A percentile compares a stretch with the other conserved stretches of the same genome.
These are phyloP conservation scores for Vigna angularis DNA, from an alignment of 306 rosid genomes.

Conservation along the genomic window DNA sequence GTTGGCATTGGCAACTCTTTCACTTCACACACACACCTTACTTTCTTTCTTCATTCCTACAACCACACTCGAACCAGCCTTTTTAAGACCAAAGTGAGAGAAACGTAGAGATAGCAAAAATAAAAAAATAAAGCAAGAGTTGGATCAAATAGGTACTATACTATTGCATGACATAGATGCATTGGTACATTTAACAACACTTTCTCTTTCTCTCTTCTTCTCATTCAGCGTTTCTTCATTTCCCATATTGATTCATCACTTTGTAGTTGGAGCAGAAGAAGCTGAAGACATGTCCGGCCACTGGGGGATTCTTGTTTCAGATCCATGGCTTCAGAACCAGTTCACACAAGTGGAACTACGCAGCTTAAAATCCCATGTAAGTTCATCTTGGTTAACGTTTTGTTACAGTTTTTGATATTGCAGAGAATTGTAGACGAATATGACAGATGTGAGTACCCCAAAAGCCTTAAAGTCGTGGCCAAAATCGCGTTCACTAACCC, in stretches of 20 bases:
- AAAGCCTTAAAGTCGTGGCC: not conserved
- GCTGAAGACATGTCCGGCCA: constrained; percentile 68
- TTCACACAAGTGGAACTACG: constrained; percentile 99
- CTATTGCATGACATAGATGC: constrained; percentile 1
- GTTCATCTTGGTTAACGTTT: constrained; percentile 19
- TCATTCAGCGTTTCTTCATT: constrained; percentile 25
- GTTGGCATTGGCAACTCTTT: constrained; percentile 41
- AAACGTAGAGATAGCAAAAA: not conserved
- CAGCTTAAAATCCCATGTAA: constrained; percentile 81
- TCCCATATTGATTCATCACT: constrained; percentile 3
- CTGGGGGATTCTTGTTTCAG: constrained; percentile 96
- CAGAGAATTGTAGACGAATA: not conserved
- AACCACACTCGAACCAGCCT: constrained; percentile 39
- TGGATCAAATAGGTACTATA: constrained; percentile 19
- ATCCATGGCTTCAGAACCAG: constrained; percentile 97
- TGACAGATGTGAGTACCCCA: not conserved
- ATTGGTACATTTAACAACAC: not conserved
- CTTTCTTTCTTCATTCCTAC: constrained; percentile 26
- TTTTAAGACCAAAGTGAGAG: constrained; percentile 30
- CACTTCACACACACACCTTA: constrained; percentile 30
- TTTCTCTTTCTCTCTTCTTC: constrained; percentile 13
- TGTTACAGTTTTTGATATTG: not conserved
- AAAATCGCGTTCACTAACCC: not conserved
- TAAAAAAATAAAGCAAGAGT: constrained; percentile 22
- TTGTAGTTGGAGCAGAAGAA: constrained; percentile 24